Conservation (phyloP, 2,329 filamentous ascomycete genomes). For the Blastomyces parvus region DNA sequence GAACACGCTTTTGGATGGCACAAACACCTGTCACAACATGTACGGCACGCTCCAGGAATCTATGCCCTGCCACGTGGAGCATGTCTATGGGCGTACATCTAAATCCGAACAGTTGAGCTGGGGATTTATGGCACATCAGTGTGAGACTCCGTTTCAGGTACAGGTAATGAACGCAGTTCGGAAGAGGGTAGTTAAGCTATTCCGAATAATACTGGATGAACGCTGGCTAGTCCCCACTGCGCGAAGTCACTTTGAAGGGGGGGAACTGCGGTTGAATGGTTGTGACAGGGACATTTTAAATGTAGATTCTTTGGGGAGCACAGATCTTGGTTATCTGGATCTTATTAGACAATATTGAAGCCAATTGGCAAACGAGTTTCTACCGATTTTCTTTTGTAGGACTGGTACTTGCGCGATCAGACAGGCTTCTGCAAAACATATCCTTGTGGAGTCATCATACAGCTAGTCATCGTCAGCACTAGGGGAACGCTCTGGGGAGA, state of each 20-base stretch:
- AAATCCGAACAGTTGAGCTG: not conserved
- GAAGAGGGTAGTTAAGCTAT: not conserved
- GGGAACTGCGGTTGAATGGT: too few species aligned
- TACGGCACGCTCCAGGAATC: not conserved
- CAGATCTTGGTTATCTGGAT: too few species aligned
- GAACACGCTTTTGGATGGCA: not conserved
- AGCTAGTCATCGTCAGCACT: too few species aligned
- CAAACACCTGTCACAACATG: constrained; percentile 3
- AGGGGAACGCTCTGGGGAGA: too few species aligned
- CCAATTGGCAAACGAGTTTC: too few species aligned
- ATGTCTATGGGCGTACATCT: not conserved
- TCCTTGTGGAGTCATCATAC: too few species aligned
- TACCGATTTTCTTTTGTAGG: too few species aligned
- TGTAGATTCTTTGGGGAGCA: too few species aligned
- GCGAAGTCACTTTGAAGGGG: not conserved
- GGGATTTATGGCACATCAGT: not conserved
- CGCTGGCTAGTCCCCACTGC: not conserved
- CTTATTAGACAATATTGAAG: too few species aligned
- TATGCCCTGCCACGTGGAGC: constrained; percentile 3
- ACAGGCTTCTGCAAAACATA: too few species aligned
- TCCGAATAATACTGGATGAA: not conserved
- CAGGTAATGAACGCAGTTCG: not conserved
- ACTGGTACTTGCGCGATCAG: too few species aligned
- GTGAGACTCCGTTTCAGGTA: not conserved
- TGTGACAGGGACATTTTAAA: too few species aligned